Percentiles rank a stretch among this genome's conserved stretches.
Conservation (phyloP, 352 stramenopile genomes). For the Pythium monospermum region DNA sequence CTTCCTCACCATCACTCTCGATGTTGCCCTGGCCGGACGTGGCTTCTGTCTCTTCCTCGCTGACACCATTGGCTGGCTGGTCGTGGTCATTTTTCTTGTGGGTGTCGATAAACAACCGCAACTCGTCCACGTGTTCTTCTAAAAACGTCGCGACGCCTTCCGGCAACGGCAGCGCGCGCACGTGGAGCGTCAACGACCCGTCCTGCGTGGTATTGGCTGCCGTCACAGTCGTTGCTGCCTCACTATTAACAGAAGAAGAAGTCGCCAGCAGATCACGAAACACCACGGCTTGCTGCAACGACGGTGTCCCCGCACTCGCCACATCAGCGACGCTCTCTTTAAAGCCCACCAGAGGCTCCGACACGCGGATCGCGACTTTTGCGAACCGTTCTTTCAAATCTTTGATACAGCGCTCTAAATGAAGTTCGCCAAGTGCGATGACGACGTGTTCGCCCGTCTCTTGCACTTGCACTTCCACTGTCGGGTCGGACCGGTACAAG, state of each 20-base stretch:
- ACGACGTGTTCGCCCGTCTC: conserved; percentile 90
- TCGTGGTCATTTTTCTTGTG: conserved; percentile 6
- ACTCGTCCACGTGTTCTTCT: conserved; percentile 58
- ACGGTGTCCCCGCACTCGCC: conserved; percentile 28
- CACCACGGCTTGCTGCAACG: conserved; percentile 62
- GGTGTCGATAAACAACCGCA: conserved; percentile 34
- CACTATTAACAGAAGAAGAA: not conserved
- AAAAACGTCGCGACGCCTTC: conserved; percentile 54
- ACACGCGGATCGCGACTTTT: conserved; percentile 79
- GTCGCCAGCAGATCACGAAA: conserved; percentile 59
- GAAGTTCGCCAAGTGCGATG: conserved; percentile 87
- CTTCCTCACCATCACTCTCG: conserved; percentile 8
- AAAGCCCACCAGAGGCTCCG: conserved; percentile 86
- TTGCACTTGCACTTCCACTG: conserved; percentile 89
- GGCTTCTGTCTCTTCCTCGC: not conserved
- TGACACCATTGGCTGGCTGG: not conserved
- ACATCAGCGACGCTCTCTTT: conserved; percentile 78
- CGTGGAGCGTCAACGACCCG: conserved; percentile 60
- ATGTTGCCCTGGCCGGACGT: conserved; percentile 1
- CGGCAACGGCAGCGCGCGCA: conserved; percentile 78
- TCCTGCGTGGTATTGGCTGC: conserved; percentile 62
- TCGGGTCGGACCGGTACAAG: conserved; percentile 90
- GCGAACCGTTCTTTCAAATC: conserved; percentile 86
- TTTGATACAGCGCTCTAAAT: conserved; percentile 91
- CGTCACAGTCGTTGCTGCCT: conserved; percentile 25